These are phyloP conservation scores for Trichosporon sp. DNA, from an alignment of 1,284 basidiomycete genomes.

Conservation along the genomic window DNA sequence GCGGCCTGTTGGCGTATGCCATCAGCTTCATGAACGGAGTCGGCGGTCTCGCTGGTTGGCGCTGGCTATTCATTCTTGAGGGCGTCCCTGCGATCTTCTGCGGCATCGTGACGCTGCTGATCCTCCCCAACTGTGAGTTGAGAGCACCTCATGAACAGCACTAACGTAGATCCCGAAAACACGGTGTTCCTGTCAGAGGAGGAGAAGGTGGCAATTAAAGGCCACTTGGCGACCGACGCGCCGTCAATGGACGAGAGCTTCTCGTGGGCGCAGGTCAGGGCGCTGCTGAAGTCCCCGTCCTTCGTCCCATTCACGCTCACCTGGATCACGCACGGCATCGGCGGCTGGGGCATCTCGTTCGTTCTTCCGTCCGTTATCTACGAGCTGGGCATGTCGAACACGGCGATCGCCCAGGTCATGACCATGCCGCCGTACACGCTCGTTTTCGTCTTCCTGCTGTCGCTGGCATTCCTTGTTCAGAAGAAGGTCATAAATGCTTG, in stretches of 20 bases:
- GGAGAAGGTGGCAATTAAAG: not conserved
- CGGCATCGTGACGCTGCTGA: constrained; percentile 49
- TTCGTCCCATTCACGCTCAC: constrained; percentile 10
- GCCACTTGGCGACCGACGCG: constrained; percentile 8
- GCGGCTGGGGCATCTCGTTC: constrained; percentile 16
- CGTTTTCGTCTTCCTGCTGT: constrained; percentile 13
- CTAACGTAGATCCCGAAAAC: constrained; percentile 10
- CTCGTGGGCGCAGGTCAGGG: not conserved
- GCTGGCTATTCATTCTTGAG: constrained; percentile 53
- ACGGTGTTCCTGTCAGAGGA: constrained; percentile 4
- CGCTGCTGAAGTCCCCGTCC: not conserved
- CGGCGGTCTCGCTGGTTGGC: constrained; percentile 30
- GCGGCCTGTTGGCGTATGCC: constrained; percentile 34
- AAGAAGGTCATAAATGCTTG: not conserved
- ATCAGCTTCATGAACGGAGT: constrained; percentile 33
- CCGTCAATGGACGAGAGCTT: not conserved
- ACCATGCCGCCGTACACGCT: constrained; percentile 18
- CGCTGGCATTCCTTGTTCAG: constrained; percentile 10
- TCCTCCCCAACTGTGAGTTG: constrained; percentile 50
- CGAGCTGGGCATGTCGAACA: constrained; percentile 10
- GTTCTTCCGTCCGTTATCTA: constrained; percentile 16
- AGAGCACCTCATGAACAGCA: not conserved
- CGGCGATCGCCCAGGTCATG: constrained; percentile 16
- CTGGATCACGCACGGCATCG: constrained; percentile 18
- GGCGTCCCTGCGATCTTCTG: constrained; percentile 52